Conservation (phyloP, 768 basidiomycete species). For the Pleurotus djamor region DNA sequence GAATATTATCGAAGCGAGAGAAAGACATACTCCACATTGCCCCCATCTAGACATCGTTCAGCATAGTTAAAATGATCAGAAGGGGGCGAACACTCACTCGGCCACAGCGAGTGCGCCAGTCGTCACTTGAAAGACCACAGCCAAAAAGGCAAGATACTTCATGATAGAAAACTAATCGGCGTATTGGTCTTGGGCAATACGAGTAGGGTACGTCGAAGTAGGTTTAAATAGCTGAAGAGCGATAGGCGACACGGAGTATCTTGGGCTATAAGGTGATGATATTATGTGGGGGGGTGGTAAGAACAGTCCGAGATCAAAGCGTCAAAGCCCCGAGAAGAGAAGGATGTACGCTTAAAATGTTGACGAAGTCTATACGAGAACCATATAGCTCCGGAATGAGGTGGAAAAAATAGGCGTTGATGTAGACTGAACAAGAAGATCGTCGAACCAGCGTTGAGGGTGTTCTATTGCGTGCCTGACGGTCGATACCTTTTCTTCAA, state of each 20-base stretch:
- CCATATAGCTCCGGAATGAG: too few species aligned
- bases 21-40: neutral
- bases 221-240: neutral
- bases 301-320: neutral
- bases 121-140: conserved; percentile 2
- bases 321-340: neutral
- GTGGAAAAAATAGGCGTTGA: too few species aligned
- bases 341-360: too few species aligned
- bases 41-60: neutral
- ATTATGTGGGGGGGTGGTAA: neutral
- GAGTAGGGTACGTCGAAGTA: neutral
- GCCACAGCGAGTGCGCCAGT: neutral
- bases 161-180: neutral
- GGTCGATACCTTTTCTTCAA: too few species aligned
- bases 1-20: neutral
- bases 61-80: neutral
- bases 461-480: too few species aligned
- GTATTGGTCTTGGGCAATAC: neutral
- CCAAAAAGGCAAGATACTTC: conserved; percentile 3
- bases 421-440: too few species aligned
- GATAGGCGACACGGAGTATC: neutral
- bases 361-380: too few species aligned
- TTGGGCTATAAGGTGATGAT: neutral
- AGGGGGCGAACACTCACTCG: neutral
- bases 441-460: too few species aligned